phyloP scores from a whole-genome alignment of 345 rosid species.

The Nasturtium officinale region DNA sequence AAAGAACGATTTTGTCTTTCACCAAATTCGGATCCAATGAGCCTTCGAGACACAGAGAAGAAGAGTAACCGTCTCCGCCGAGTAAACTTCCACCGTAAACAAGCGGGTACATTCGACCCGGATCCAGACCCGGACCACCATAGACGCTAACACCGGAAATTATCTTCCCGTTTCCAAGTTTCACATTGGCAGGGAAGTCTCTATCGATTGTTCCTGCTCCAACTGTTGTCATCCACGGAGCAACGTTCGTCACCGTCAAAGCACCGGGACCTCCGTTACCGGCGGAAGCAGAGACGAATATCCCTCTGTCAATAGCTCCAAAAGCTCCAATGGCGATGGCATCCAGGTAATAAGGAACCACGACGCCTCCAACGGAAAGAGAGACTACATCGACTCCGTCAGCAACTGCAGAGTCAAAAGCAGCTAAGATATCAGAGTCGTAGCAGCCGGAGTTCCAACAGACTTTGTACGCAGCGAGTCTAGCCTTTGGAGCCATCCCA shows the following conservation, averaged over 20 bases:
- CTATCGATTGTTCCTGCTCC: constrained; percentile 91
- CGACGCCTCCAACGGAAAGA: constrained; percentile 84
- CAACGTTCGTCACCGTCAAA: constrained; percentile 75
- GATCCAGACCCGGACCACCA: constrained; percentile 59
- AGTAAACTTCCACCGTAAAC: constrained; percentile 69
- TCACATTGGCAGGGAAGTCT: constrained; percentile 79
- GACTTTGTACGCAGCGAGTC: constrained; percentile 84
- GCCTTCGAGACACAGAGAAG: constrained; percentile 81
- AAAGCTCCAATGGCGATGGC: constrained; percentile 91
- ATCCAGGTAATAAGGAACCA: constrained; percentile 85
- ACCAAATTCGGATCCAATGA: constrained; percentile 66
- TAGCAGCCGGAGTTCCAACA: constrained; percentile 96
- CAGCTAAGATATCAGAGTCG: constrained; percentile 87
- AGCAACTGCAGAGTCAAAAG: constrained; percentile 78
- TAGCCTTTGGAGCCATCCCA: constrained; percentile 93
- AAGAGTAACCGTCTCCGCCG: constrained; percentile 71
- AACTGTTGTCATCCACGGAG: constrained; percentile 85
- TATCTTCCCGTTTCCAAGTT: constrained; percentile 65
- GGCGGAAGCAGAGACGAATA: constrained; percentile 85
- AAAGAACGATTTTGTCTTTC: constrained; percentile 72
- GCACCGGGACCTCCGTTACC: constrained; percentile 95
- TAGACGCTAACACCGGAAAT: constrained; percentile 73
- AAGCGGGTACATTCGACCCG: constrained; percentile 63
- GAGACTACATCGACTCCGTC: constrained; percentile 91
- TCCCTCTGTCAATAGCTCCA: constrained; percentile 71